Evolutionary conservation across 2,329 filamentous ascomycete species (phyloP).

Genomic region (Camillea tinctor): DNA sequence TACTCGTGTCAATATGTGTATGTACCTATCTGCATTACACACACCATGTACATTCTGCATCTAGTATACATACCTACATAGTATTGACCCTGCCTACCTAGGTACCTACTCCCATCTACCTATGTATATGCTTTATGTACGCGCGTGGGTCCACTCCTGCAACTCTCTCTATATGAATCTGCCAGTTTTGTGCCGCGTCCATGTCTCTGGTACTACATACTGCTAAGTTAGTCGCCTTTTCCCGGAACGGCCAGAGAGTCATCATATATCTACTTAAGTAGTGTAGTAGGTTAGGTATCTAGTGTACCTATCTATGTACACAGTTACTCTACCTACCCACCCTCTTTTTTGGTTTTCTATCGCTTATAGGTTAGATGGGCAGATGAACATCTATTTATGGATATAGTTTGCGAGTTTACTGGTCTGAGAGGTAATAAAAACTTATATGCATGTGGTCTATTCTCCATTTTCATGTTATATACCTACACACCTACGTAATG

Average conservation of each 20-base stretch:
- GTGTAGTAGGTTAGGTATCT: too few relatives aligned
- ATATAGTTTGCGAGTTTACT: not conserved
- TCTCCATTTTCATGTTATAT: too few relatives aligned
- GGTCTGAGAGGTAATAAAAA: not conserved
- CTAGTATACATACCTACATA: too few relatives aligned
- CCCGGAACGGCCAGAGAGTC: not conserved
- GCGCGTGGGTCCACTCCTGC: not conserved
- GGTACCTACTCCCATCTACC: not conserved
- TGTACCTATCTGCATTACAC: not conserved
- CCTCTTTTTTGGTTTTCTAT: not conserved
- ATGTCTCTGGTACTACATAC: not conserved
- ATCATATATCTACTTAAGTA: too few relatives aligned
- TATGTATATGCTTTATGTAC: not conserved
- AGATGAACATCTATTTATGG: not conserved
- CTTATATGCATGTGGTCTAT: too few relatives aligned
- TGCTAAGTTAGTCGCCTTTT: not conserved
- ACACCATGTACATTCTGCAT: not conserved
- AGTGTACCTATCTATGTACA: not conserved
- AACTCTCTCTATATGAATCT: not conserved
- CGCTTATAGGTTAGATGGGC: not conserved
- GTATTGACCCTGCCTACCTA: not conserved
- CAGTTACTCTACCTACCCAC: not conserved
- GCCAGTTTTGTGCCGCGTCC: not conserved
- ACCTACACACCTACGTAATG: too few relatives aligned
- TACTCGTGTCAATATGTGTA: not conserved